Percentiles rank a stretch among this genome's conserved stretches.
Conservation (phyloP, 2,329 filamentous ascomycete species). For the Hirsutella rhossiliensis region DNA sequence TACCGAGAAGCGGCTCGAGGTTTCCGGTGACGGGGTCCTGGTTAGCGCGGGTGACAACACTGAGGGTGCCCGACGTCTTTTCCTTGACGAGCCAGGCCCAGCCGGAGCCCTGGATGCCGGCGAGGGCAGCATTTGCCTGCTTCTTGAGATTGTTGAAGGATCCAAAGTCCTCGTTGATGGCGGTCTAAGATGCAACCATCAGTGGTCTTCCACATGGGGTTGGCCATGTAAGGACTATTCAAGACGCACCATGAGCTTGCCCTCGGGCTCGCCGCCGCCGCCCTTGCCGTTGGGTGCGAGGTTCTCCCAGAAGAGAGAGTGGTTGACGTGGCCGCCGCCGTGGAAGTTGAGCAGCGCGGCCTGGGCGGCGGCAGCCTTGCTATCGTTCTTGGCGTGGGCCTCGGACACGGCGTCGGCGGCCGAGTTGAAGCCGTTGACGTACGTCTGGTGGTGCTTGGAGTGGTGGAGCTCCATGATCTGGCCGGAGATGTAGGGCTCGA, state of each 20-base stretch:
- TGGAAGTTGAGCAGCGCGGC: conserved; percentile 61
- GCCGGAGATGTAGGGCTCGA: conserved; percentile 73
- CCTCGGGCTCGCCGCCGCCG: conserved; percentile 46
- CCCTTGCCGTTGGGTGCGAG: conserved; percentile 55
- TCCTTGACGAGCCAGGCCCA: conserved; percentile 85
- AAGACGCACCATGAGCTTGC: conserved; percentile 43
- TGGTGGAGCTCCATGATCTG: conserved; percentile 97
- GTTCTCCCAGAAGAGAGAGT: conserved; percentile 78
- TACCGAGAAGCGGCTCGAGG: conserved; percentile 70
- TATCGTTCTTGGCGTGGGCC: conserved; percentile 52
- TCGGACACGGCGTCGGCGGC: conserved; percentile 58
- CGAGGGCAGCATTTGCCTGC: conserved; percentile 54
- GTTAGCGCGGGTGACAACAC: conserved; percentile 64
- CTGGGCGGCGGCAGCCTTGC: conserved; percentile 34
- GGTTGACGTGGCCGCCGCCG: conserved; percentile 77
- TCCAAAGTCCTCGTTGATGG: conserved; percentile 57
- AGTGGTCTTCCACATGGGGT: background rate
- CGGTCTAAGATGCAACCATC: conserved; percentile 20
- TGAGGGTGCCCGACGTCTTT: conserved; percentile 46
- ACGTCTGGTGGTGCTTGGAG: conserved; percentile 88
- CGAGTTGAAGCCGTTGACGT: conserved; percentile 80
- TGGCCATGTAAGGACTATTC: too few relatives aligned
- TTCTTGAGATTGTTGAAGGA: conserved; percentile 51
- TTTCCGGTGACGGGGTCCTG: conserved; percentile 82
- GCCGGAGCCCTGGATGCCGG: conserved; percentile 73